Percentiles rank a stretch among this genome's conserved stretches.
Evolutionary conservation across 2,329 filamentous ascomycete species (phyloP).

Genomic region (Myriosclerotinia curreyana): DNA sequence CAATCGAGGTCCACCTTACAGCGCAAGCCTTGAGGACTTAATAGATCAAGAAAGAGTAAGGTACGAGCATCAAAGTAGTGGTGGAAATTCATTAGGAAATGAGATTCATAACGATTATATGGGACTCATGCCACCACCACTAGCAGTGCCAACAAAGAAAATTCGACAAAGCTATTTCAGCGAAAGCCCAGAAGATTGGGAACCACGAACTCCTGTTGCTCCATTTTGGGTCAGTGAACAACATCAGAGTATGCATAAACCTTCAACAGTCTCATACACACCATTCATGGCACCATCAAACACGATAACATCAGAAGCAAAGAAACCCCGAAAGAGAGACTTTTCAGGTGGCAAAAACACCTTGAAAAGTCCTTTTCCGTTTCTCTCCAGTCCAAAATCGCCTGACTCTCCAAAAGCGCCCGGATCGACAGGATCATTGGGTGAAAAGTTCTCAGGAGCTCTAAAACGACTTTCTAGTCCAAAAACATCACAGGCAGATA

Average conservation of each 20-base stretch:
- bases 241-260: not conserved
- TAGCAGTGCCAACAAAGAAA: conserved; percentile 12
- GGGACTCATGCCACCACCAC: conserved; percentile 7
- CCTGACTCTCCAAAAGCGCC: conserved; percentile 1
- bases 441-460: conserved; percentile 24
- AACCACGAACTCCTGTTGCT: not conserved
- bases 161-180: conserved; percentile 11
- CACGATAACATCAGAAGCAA: not conserved
- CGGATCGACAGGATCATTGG: conserved; percentile 1
- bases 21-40: conserved; percentile 17
- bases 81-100: not conserved
- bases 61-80: conserved; percentile 9
- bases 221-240: not conserved
- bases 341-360: conserved; percentile 27
- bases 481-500: not conserved
- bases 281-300: not conserved
- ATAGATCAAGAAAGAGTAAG: conserved; percentile 18
- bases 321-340: conserved; percentile 1
- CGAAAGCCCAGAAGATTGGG: conserved; percentile 3
- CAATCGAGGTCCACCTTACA: not conserved
- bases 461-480: conserved; percentile 24
- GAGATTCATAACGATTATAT: conserved; percentile 6
- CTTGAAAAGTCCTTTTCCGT: conserved; percentile 30
- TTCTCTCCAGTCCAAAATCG: conserved; percentile 16
- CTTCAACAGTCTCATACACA: conserved; percentile 3